These are phyloP conservation scores for Passalora sequoiae DNA, from an alignment of 2,329 filamentous ascomycete genomes.

Conservation along the genomic window DNA sequence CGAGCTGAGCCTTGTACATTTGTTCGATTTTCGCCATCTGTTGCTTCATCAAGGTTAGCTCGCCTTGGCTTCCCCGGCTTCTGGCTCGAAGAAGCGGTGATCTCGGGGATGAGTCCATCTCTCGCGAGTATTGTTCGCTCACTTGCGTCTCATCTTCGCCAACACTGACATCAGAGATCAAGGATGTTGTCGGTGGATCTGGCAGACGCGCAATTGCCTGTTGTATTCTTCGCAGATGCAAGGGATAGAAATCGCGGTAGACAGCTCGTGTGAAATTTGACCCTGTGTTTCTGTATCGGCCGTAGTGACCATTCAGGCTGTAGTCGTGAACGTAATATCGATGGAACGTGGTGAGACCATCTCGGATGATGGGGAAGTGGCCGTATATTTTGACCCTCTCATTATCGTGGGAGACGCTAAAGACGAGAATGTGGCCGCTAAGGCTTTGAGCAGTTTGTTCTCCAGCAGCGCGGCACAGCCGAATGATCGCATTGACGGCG, in stretches of 20 bases:
- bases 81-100: slow-evolving; percentile 11
- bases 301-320: slow-evolving; percentile 8
- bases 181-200: slow-evolving; percentile 5
- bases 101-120: slow-evolving; percentile 6
- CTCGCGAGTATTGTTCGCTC: slow-evolving; percentile 12
- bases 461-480: slow-evolving; percentile 10
- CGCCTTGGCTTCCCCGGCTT: slow-evolving; percentile 9
- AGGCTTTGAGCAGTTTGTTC: background rate
- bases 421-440: slow-evolving; percentile 10
- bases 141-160: slow-evolving; percentile 7
- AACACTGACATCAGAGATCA: slow-evolving; percentile 8
- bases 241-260: slow-evolving; percentile 4
- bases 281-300: slow-evolving; percentile 9
- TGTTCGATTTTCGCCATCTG: slow-evolving; percentile 12
- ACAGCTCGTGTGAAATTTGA: slow-evolving; percentile 12
- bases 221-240: slow-evolving; percentile 11
- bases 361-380: slow-evolving; percentile 10
- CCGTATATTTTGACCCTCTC: slow-evolving; percentile 13
- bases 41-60: slow-evolving; percentile 12
- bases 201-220: slow-evolving; percentile 10
- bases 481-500: slow-evolving; percentile 16
- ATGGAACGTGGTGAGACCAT: slow-evolving; percentile 9
- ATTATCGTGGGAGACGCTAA: slow-evolving; percentile 15
- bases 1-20: slow-evolving; percentile 13
- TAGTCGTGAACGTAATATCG: slow-evolving; percentile 10